These are phyloP conservation scores for Verticillium albo-atrum DNA, from an alignment of 2,329 filamentous ascomycete species.

Conservation along the genomic window DNA sequence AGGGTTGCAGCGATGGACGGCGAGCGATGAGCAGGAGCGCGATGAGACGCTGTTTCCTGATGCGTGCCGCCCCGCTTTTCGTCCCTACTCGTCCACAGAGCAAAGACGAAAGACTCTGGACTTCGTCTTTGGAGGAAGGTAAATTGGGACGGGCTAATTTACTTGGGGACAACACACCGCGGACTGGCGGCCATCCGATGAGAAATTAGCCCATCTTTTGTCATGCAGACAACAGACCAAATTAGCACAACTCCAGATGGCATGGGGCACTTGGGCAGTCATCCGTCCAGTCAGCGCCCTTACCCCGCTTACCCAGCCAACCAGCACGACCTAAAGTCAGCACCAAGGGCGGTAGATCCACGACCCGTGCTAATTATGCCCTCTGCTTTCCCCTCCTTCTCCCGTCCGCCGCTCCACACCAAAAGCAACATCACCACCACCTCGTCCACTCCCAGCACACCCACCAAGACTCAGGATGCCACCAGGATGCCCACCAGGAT, in stretches of 20 bases:
- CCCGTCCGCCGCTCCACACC: neutral
- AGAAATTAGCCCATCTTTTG: neutral
- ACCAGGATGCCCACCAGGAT: neutral
- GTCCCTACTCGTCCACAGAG: too few relatives aligned
- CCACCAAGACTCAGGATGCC: neutral
- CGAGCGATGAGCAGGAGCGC: neutral
- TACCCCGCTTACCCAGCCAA: neutral
- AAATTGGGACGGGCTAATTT: neutral
- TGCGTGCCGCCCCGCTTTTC: too few relatives aligned
- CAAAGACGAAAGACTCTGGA: neutral
- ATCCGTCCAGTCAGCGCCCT: neutral
- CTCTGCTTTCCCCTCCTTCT: neutral
- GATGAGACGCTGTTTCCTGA: neutral
- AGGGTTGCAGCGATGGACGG: neutral
- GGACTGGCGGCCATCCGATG: neutral
- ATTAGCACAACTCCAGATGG: neutral
- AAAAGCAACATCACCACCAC: neutral
- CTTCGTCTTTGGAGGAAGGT: neutral
- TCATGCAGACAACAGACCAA: neutral
- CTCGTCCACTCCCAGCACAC: neutral
- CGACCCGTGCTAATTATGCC: neutral
- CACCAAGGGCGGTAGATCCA: neutral
- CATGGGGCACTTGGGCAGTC: neutral
- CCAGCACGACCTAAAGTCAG: neutral
- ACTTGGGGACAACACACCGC: neutral